Evolutionary conservation across 2,329 filamentous ascomycete genomes (phyloP).

Genomic region (Arthrobotrys musiformis): DNA sequence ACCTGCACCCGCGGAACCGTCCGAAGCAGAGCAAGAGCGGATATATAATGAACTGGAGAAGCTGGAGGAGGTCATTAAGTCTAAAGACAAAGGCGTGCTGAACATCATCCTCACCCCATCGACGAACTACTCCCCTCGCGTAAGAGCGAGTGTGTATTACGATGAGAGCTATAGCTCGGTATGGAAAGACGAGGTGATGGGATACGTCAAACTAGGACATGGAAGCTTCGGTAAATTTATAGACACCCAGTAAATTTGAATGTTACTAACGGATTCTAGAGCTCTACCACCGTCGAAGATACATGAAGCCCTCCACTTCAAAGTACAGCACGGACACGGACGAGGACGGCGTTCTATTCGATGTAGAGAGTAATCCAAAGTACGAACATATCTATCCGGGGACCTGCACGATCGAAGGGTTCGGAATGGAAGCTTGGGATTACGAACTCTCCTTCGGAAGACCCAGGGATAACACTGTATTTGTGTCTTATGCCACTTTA

Average conservation of each 20-base stretch:
- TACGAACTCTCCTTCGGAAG: slow-evolving; percentile 26
- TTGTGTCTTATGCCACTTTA: slow-evolving; percentile 15
- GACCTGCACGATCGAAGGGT: slow-evolving; percentile 44
- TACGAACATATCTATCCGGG: slow-evolving; percentile 46
- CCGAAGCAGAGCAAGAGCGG: slow-evolving; percentile 24
- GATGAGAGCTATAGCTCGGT: slow-evolving; percentile 1
- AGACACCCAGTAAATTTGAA: background rate
- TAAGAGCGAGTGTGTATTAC: slow-evolving; percentile 19
- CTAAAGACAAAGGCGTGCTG: slow-evolving; percentile 22
- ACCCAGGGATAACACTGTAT: slow-evolving; percentile 21
- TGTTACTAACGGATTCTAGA: background rate
- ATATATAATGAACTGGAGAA: slow-evolving; percentile 22
- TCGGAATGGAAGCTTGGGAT: slow-evolving; percentile 52
- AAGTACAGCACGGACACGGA: slow-evolving; percentile 29
- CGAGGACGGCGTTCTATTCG: slow-evolving; percentile 34
- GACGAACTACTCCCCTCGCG: slow-evolving; percentile 16
- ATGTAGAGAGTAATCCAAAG: slow-evolving; percentile 37
- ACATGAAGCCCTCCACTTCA: slow-evolving; percentile 14
- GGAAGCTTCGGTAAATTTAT: slow-evolving; percentile 25
- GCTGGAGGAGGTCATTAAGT: slow-evolving; percentile 10
- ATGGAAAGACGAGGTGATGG: slow-evolving; percentile 24
- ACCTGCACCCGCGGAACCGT: background rate
- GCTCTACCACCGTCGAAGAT: slow-evolving; percentile 29
- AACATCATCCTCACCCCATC: slow-evolving; percentile 17
- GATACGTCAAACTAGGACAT: slow-evolving; percentile 30